Evolutionary conservation across 306 rosid species (phyloP).

Genomic region (Castanea sativa): DNA sequence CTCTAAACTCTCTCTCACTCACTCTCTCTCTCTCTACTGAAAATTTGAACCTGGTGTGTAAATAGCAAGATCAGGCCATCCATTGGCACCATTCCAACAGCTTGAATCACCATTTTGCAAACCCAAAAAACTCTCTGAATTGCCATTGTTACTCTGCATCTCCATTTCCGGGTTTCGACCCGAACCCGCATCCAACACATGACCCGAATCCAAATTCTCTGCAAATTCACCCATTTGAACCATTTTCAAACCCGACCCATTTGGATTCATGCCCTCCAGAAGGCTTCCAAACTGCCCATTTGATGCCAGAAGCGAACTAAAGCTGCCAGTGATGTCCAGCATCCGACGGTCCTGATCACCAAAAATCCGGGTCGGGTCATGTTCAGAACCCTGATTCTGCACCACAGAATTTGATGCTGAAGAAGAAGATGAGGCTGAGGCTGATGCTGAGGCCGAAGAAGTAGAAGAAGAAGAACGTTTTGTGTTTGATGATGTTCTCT

Average conservation of each 20-base stretch:
- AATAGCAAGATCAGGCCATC: conserved; percentile 91
- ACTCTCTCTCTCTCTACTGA: conserved; percentile 40
- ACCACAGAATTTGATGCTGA: conserved; percentile 21
- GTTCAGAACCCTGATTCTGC: conserved; percentile 25
- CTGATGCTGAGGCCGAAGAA: conserved; percentile 22
- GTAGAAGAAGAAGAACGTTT: conserved; percentile 40
- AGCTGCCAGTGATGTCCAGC: conserved; percentile 48
- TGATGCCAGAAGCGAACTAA: conserved; percentile 67
- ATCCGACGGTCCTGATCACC: conserved; percentile 33
- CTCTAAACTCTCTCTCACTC: not conserved
- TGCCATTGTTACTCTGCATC: conserved; percentile 34
- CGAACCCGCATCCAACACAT: conserved; percentile 32
- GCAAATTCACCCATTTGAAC: conserved; percentile 44
- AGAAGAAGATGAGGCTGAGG: conserved; percentile 35
- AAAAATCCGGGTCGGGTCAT: conserved; percentile 23
- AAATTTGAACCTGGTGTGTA: conserved; percentile 77
- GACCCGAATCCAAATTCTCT: conserved; percentile 42
- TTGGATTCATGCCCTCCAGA: conserved; percentile 53
- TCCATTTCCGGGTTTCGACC: conserved; percentile 42
- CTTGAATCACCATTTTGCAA: conserved; percentile 61
- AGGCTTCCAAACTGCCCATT: conserved; percentile 56
- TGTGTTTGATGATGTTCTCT: conserved; percentile 43
- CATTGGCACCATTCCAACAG: conserved; percentile 66
- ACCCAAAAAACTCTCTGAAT: conserved; percentile 49
- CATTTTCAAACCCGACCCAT: conserved; percentile 56